Percentiles rank a stretch among this genome's conserved stretches.
Evolutionary conservation across 441 rosid genomes (phyloP).

Genomic region (Populus hybrid): DNA sequence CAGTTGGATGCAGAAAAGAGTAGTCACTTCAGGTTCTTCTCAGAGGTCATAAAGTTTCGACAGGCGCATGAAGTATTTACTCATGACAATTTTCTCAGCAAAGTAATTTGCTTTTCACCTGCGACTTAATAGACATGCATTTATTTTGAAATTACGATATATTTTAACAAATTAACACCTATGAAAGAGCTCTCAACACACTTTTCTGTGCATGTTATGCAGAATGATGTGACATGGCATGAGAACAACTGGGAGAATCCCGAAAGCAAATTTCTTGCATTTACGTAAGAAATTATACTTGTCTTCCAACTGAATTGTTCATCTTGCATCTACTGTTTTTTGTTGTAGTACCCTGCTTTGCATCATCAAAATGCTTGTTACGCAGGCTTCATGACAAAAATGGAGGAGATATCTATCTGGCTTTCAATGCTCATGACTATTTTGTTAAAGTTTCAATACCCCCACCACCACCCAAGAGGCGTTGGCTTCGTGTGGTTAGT

Average conservation of each 20-base stretch:
- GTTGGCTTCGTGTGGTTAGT: constrained; percentile 89
- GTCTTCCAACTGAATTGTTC: neutral
- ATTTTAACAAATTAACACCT: neutral
- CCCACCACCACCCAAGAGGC: constrained; percentile 46
- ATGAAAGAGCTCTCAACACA: constrained; percentile 14
- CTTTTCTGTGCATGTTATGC: constrained; percentile 12
- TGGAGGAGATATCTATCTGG: neutral
- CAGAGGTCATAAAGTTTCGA: constrained; percentile 69
- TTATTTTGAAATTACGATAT: neutral
- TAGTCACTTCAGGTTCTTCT: constrained; percentile 78
- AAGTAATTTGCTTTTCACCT: constrained; percentile 34
- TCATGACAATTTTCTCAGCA: constrained; percentile 61
- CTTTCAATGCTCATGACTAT: constrained; percentile 49
- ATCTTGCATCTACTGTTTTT: neutral
- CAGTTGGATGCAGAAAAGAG: constrained; percentile 60
- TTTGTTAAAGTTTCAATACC: constrained; percentile 63
- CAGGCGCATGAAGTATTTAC: constrained; percentile 41
- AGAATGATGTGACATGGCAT: constrained; percentile 93
- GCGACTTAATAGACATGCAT: neutral
- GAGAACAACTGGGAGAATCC: constrained; percentile 85
- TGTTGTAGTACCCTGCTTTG: neutral
- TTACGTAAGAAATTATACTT: neutral
- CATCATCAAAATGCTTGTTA: neutral
- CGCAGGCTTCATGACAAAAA: constrained; percentile 3
- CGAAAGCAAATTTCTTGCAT: constrained; percentile 61